phyloP scores from a whole-genome alignment of 2,329 filamentous ascomycete genomes.

The Paecilomyces formosus region DNA sequence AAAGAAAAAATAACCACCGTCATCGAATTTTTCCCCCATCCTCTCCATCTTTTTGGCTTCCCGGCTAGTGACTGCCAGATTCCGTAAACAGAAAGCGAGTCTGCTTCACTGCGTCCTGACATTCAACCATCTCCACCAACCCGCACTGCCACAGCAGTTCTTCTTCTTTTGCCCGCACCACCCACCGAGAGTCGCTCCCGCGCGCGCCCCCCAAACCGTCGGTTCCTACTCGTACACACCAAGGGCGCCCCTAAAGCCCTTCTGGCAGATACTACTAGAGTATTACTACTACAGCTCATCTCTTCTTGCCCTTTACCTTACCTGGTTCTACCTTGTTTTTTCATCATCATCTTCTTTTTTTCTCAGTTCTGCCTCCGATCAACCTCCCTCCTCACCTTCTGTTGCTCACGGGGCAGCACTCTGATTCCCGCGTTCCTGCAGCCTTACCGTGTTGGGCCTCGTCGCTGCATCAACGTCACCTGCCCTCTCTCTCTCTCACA shows the following conservation, averaged over 20 bases:
- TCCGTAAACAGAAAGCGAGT: constrained; percentile 17
- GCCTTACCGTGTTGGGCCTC: constrained; percentile 22
- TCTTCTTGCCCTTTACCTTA: neutral
- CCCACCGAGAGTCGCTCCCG: neutral
- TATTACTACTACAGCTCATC: neutral
- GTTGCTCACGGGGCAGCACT: constrained; percentile 8
- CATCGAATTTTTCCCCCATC: neutral
- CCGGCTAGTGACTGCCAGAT: constrained; percentile 10
- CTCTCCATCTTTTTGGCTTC: neutral
- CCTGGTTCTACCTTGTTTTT: neutral
- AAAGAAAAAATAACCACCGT: neutral
- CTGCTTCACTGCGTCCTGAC: constrained; percentile 10
- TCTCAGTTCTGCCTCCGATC: constrained; percentile 7
- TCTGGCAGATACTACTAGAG: constrained; percentile 1
- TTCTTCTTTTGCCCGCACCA: constrained; percentile 1
- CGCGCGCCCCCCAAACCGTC: constrained; percentile 4
- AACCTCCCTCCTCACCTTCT: constrained; percentile 8
- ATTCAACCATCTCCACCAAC: constrained; percentile 15
- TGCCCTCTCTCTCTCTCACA: constrained; percentile 9
- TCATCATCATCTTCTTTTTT: neutral
- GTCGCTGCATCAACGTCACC: constrained; percentile 26
- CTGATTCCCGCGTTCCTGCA: constrained; percentile 21
- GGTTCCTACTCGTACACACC: constrained; percentile 3
- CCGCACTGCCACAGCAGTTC: constrained; percentile 15
- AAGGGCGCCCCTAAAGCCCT: constrained; percentile 1